phyloP scores from a whole-genome alignment of 257 asterid species.

The Fraxinus pennsylvanica region DNA sequence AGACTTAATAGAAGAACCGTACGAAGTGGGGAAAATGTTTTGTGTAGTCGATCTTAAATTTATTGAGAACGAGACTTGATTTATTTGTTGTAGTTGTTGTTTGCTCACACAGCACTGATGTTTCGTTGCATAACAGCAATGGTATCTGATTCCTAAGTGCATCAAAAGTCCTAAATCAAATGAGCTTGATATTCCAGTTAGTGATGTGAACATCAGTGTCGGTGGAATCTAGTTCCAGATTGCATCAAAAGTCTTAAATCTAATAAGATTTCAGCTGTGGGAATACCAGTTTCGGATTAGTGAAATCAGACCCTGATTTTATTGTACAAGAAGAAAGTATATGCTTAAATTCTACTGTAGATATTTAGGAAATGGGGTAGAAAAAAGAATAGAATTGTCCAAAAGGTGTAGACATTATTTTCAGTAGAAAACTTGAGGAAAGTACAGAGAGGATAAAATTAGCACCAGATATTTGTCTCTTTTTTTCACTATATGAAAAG shows the following conservation, averaged over 20 bases:
- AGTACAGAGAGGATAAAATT: neutral
- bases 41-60: neutral
- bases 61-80: neutral
- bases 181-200: neutral
- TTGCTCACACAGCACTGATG: neutral
- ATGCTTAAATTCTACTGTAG: neutral
- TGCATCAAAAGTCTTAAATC: neutral
- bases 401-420: neutral
- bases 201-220: neutral
- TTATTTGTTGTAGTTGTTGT: neutral
- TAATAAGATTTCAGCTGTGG: conserved; percentile 1
- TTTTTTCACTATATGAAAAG: neutral
- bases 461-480: conserved; percentile 22
- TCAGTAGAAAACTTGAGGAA: neutral
- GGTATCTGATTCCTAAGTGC: neutral
- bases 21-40: neutral
- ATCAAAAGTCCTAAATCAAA: neutral
- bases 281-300: neutral
- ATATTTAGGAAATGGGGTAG: neutral
- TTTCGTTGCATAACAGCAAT: neutral
- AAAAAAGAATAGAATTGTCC: neutral
- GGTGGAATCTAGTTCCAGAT: conserved; percentile 20
- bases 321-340: neutral
- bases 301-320: neutral
- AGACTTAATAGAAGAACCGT: too few relatives aligned